Evolutionary conservation across 1,284 basidiomycete genomes (phyloP), one percentile per base, ranked within the genome.

Genomic region (Cutaneotrichosporon sp.): DNA sequence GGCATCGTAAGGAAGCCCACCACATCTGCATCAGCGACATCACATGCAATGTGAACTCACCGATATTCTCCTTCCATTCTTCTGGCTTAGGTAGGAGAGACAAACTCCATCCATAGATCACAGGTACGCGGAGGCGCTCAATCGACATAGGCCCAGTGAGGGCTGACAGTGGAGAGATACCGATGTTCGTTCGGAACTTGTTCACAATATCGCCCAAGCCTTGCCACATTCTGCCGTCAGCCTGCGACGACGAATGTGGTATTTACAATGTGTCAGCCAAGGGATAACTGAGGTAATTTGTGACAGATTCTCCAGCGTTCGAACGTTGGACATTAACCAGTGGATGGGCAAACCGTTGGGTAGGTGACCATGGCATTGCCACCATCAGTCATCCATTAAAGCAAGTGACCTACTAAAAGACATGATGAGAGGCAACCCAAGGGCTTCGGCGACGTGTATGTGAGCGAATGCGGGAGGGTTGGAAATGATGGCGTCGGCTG

Each of bases 321-420:
- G 42, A 44, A 11, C 27, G 67, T 42, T 76, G 74, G 55, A 84
- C 75, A 51, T 81, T 81, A 51, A 84, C 82, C 10, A 84, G 74
- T 8, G 83, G 83, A 61, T 87, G 84, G 0, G 81, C 78, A 62
- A 85, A 86, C 3, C 77, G 72, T 1, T 78, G 76, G 0, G 84
- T 86, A 0, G 83, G 78, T 31, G 73, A 81, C 83, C 84, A 86
- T 17, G 84, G 84, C 84, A 85, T 86, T 1, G 81, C 82, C 83
- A 53, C 14, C 3, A 51, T 61, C 29, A 44, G 17, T 25, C n/a
- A 16, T 26, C 12, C 11, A 17, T 4, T 31, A 12, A 8, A 11
- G 17, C 12, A 5, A 16, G 5, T 10, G 25, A 32, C 54, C 35
- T 33, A 52, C 50, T 51, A 20, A 51, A 53, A 33, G 78, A 80